Evolutionary conservation across 2,329 filamentous ascomycete species (phyloP).

Genomic region (Gyromitra esculenta): DNA sequence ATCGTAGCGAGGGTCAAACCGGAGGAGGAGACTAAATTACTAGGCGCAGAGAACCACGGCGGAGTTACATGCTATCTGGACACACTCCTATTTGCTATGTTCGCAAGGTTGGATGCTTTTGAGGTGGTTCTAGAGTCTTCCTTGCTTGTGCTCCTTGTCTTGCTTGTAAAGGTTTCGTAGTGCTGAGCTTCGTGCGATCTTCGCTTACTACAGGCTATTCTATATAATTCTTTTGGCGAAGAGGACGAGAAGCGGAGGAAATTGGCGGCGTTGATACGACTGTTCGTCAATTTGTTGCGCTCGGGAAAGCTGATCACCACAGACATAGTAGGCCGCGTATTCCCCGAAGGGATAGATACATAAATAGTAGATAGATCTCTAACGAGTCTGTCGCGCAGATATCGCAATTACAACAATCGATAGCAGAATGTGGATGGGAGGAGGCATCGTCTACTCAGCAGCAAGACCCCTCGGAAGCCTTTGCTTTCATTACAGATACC

Average conservation of each 20-base stretch:
- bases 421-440: conserved; percentile 87
- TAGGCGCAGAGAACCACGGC: conserved; percentile 85
- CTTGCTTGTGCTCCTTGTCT: conserved; percentile 15
- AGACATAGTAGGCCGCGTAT: conserved; percentile 73
- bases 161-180: conserved; percentile 38
- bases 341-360: not conserved
- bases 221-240: conserved; percentile 76
- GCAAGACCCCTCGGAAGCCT: conserved; percentile 95
- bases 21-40: conserved; percentile 71
- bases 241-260: conserved; percentile 74
- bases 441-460: conserved; percentile 81
- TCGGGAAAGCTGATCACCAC: conserved; percentile 84
- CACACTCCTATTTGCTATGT: conserved; percentile 93
- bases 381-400: conserved; percentile 67
- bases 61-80: conserved; percentile 96
- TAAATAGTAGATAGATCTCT: conserved; percentile 1
- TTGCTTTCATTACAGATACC: conserved; percentile 91
- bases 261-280: conserved; percentile 78
- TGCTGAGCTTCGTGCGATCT: conserved; percentile 37
- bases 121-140: conserved; percentile 67
- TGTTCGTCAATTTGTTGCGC: conserved; percentile 94
- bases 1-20: conserved; percentile 76
- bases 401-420: conserved; percentile 79
- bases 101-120: conserved; percentile 86
- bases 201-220: conserved; percentile 65